A percentile compares a stretch with the other conserved stretches of the same genome.
These are phyloP conservation scores for Cicer pinnatifidum DNA, from an alignment of 306 rosid genomes.

Conservation along the genomic window DNA sequence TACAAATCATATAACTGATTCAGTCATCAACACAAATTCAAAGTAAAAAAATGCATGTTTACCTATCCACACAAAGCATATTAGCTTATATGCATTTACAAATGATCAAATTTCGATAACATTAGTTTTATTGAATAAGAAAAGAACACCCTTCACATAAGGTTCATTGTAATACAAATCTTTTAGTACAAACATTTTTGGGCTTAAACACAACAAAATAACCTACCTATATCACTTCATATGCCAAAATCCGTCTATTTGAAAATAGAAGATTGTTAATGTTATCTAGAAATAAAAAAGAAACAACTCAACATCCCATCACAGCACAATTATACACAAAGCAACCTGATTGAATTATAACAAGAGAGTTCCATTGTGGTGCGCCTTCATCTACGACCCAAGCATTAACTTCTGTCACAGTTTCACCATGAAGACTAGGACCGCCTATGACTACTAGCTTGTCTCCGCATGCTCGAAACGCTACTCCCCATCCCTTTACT, in stretches of 20 bases:
- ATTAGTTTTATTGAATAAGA: too few species aligned
- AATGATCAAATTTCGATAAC: too few species aligned
- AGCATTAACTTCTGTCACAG: slow-evolving; percentile 55
- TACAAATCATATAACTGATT: too few species aligned
- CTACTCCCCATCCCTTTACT: slow-evolving; percentile 74
- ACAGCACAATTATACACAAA: slow-evolving; percentile 80
- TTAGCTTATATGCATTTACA: slow-evolving; percentile 15
- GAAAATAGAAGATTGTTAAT: slow-evolving; percentile 48
- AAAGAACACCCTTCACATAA: too few species aligned
- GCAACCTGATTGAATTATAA: slow-evolving; percentile 48
- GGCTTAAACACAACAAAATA: too few species aligned
- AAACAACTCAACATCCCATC: slow-evolving; percentile 73
- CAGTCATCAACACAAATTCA: too few species aligned
- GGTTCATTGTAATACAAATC: too few species aligned
- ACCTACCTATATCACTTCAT: slow-evolving; percentile 21
- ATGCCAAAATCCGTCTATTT: slow-evolving; percentile 47
- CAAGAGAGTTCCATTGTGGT: slow-evolving; percentile 64
- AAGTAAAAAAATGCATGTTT: slow-evolving; percentile 43
- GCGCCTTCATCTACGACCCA: slow-evolving; percentile 61
- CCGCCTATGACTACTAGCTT: slow-evolving; percentile 66
- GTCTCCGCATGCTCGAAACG: slow-evolving; percentile 76
- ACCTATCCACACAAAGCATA: slow-evolving; percentile 59
- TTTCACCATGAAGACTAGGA: slow-evolving; percentile 36
- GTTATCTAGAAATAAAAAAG: slow-evolving; percentile 8
- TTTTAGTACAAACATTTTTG: too few species aligned